Evolutionary conservation across 106 monocot genomes (phyloP), one percentile per base, ranked within the genome.

Genomic region (Allium fistulosum): DNA sequence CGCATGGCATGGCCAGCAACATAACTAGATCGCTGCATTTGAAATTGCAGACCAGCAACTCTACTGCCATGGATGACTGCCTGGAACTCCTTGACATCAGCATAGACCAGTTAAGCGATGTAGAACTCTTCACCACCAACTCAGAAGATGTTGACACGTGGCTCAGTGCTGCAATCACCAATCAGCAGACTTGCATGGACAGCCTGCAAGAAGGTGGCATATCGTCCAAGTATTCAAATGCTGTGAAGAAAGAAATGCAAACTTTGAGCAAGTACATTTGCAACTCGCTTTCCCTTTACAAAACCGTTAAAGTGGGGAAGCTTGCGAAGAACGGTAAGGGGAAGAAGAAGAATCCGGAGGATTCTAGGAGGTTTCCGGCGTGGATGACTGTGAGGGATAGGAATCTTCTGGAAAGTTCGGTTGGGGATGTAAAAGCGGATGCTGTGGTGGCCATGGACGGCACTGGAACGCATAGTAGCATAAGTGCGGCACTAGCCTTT

Each of bases 101-200:
- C 66, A 15, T 82, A 17, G 71, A 77, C n/a, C 77, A 77, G 13
- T 70, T 83, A 58, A 67, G 47, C 53, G 75, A 76, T 16, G 80
- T 80, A 2, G 51, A 26, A 12, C 15, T 26, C 14, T 52, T 11
- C 6, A 1, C 71, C 16, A 11, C 45, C 45, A 78, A 63, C 62
- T 49, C 69, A 1, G 71, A 70, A 7, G 83, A 83, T 50, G 45
- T 83, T 10, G 53, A 69, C 48, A 87, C 87, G 9, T 85, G 85
- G 85, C 78, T 85, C 18, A 85, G 91, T 75, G 91, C 91, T n/a
- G 88, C 90, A 10, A 68, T 95, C 52, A 95, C 94, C 17, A 88
- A 95, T 80, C 83, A 84, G 58, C 88, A 13, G 18, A 85, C 85
- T 56, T 85, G 85, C 81, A 4, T 49, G 60, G 85, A 85, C 53